phyloP scores from a whole-genome alignment of 371 early-diverging fungal species.

The Rhizopus arrhizus region DNA sequence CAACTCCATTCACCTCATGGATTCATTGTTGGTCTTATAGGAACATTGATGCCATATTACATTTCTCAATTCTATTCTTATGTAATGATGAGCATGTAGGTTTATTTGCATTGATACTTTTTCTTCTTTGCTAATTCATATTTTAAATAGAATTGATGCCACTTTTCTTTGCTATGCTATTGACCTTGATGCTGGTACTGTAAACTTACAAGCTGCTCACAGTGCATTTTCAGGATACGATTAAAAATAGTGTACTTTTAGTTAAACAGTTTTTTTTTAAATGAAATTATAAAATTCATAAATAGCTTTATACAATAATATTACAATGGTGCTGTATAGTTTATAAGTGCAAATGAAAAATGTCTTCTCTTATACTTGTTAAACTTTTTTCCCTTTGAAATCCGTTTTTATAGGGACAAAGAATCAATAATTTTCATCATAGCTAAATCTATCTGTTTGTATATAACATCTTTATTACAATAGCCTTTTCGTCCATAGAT shows the following conservation, averaged over 20 bases:
- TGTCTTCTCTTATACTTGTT: too few relatives aligned
- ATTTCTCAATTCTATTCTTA: constrained; percentile 70
- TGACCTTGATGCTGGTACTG: constrained; percentile 74
- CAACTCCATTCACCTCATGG: constrained; percentile 69
- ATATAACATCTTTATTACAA: too few relatives aligned
- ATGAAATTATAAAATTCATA: too few relatives aligned
- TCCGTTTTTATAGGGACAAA: too few relatives aligned
- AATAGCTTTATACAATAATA: too few relatives aligned
- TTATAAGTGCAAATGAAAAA: too few relatives aligned
- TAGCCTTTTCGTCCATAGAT: too few relatives aligned
- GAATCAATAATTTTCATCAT: too few relatives aligned
- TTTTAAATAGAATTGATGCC: constrained; percentile 62
- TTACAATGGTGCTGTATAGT: too few relatives aligned
- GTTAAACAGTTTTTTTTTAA: too few relatives aligned
- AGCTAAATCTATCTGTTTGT: too few relatives aligned
- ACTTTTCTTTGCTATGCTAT: constrained; percentile 80
- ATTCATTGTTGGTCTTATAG: constrained; percentile 67
- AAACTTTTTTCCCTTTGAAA: too few relatives aligned
- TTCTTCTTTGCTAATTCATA: not conserved
- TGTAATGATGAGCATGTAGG: constrained; percentile 79
- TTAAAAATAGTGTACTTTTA: not conserved
- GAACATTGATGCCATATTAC: constrained; percentile 67
- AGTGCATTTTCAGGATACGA: constrained; percentile 33
- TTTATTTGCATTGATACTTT: constrained; percentile 3
- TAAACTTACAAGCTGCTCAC: constrained; percentile 48